Evolutionary conservation across 1,139 yeast genomes (phyloP), one percentile per base, ranked within the genome.

Genomic region (Yamadazyma aaseri): DNA sequence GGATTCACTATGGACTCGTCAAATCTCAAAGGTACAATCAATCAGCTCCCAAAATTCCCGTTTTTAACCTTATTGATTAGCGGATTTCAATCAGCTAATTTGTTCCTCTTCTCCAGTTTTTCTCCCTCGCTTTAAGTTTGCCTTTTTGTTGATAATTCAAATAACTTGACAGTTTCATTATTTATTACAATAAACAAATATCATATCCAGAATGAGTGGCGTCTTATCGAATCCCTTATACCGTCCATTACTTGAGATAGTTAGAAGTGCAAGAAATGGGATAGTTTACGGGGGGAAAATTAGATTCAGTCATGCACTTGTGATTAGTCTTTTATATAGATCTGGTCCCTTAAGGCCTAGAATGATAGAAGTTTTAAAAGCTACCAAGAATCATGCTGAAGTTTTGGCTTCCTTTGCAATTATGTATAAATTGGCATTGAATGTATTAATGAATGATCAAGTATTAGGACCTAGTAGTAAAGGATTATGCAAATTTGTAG

Each of bases 271-370:
- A 3, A 51, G 75, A 34, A 70, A 70, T 46, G 85, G 83, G 20
- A 58, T 76, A 6, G 80, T 82, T 10, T 85, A 84, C 47, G 95
- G 95, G 3, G 86, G 86, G 11, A 72, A 82, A 46, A 64, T 84
- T 28, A 64, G 95, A 38, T 83, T 85, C 53, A 74, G 84, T 33
- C 95, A 85, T 58, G 82, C 90, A 1, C 55, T 81, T 35, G 87
- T 81, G 29, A 77, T 83, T 59, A 79, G 74, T 41, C 59, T 75
- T 33, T 66, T 73, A 30, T 82, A 73, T 56, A 66, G 78, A 34
- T 58, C 71, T 32, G 71, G 72, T 2, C 76, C 78, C 2, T 33
- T 73, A 26, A 51, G 56, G 30, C 75, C 77, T 14, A 55, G 85
- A 33, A 44, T 79, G 31, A 47, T 54, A 22, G 75, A 73, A 32